These are phyloP conservation scores for Arabidopsis thaliana DNA, from an alignment of 345 rosid species.

Conservation along the genomic window TAIR10.1 NC_003074.8:3034001-3034500, in stretches of 20 bases:
- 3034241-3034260: neutral
- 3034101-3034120: slow-evolving; percentile 60
- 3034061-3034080: slow-evolving; percentile 52
- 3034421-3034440: neutral
- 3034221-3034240: neutral
- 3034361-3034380: no score
- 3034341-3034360: no score
- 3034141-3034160: slow-evolving; percentile 17
- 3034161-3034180: slow-evolving; percentile 4
- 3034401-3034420: neutral
- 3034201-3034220: slow-evolving; percentile 1
- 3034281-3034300: slow-evolving; percentile 3
- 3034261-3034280: slow-evolving; percentile 20
- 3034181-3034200: slow-evolving; percentile 10
- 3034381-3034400: neutral
- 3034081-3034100: slow-evolving; percentile 70
- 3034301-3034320: neutral
- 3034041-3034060: slow-evolving; percentile 28
- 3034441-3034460: slow-evolving; percentile 16
- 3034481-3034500: neutral
- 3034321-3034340: neutral
- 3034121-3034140: slow-evolving; percentile 53
- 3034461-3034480: neutral
- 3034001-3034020: slow-evolving; percentile 31
- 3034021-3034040: neutral